A percentile compares a stretch with the other conserved stretches of the same genome.
These are phyloP conservation scores for Fusarium multiceps DNA, from an alignment of 2,329 filamentous ascomycete genomes.

Conservation along the genomic window DNA sequence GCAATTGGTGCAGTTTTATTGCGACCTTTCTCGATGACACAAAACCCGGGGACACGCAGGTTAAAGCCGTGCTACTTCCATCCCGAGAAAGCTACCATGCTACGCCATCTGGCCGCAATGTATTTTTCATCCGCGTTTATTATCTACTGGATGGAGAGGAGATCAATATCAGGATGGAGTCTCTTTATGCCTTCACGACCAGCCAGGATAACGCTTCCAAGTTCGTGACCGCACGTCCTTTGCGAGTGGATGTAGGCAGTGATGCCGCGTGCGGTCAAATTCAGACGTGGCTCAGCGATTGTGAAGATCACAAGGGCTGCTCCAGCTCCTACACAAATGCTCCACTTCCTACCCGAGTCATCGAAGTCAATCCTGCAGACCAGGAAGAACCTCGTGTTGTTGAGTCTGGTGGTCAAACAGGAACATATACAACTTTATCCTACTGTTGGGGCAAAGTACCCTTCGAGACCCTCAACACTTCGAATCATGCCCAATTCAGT, in stretches of 20 bases:
- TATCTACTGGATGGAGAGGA: not conserved
- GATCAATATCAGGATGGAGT: no score
- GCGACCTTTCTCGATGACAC: not conserved
- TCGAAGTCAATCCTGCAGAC: not conserved
- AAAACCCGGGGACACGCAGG: not conserved
- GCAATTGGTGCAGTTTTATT: not conserved
- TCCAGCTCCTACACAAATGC: not conserved
- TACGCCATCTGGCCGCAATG: not conserved
- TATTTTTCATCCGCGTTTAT: not conserved
- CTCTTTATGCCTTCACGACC: not conserved
- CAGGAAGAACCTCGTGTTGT: not conserved
- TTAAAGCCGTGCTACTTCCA: not conserved
- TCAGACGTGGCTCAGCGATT: not conserved
- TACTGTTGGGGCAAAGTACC: not conserved
- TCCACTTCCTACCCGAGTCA: not conserved
- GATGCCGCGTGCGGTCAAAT: not conserved
- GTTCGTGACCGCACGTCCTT: not conserved
- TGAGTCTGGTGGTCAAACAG: not conserved
- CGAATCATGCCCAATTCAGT: not conserved
- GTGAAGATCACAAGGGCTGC: not conserved
- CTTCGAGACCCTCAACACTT: not conserved
- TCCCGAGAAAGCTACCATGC: fast-evolving
- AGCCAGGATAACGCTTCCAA: not conserved
- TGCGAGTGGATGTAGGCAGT: not conserved
- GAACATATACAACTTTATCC: not conserved